Evolutionary conservation across 768 basidiomycete species (phyloP).

Genomic region (Tricholoma sp.): DNA sequence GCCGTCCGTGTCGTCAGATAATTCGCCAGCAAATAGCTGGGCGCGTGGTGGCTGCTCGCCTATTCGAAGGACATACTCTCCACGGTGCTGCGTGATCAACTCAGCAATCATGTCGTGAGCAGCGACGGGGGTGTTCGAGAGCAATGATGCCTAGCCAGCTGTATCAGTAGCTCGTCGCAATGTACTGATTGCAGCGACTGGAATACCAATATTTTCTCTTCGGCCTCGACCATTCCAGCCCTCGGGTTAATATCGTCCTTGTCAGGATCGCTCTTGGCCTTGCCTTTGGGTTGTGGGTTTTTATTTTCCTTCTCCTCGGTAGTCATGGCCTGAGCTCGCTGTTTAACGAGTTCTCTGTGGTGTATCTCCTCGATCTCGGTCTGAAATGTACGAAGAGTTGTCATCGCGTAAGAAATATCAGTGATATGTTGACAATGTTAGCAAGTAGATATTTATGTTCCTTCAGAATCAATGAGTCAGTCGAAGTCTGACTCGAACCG

Average conservation of each 20-base stretch:
- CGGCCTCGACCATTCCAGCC: constrained; percentile 39
- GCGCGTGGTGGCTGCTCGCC: constrained; percentile 60
- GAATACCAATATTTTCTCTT: constrained; percentile 50
- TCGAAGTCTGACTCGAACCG: background rate
- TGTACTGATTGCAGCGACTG: background rate
- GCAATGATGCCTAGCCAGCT: constrained; percentile 35
- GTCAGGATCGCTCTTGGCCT: constrained; percentile 31
- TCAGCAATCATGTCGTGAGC: constrained; percentile 64
- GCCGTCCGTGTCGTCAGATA: constrained; percentile 39
- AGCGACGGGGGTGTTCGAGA: constrained; percentile 33
- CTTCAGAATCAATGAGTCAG: background rate
- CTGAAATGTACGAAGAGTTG: constrained; percentile 60
- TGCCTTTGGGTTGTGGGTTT: constrained; percentile 29
- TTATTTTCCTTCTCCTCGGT: constrained; percentile 25
- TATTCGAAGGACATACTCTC: constrained; percentile 73
- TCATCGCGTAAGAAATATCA: constrained; percentile 29
- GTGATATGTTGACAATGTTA: background rate
- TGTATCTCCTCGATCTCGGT: constrained; percentile 76
- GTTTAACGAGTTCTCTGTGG: constrained; percentile 59
- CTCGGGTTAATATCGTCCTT: constrained; percentile 1
- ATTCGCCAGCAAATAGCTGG: constrained; percentile 51
- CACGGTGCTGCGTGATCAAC: constrained; percentile 60
- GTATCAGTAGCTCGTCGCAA: background rate
- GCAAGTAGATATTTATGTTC: constrained; percentile 4
- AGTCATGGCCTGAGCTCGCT: constrained; percentile 38